A percentile compares a stretch with the other conserved stretches of the same genome.
Conservation (phyloP, 192 early-diverging fungal species). For the Dissophora ornata region DNA sequence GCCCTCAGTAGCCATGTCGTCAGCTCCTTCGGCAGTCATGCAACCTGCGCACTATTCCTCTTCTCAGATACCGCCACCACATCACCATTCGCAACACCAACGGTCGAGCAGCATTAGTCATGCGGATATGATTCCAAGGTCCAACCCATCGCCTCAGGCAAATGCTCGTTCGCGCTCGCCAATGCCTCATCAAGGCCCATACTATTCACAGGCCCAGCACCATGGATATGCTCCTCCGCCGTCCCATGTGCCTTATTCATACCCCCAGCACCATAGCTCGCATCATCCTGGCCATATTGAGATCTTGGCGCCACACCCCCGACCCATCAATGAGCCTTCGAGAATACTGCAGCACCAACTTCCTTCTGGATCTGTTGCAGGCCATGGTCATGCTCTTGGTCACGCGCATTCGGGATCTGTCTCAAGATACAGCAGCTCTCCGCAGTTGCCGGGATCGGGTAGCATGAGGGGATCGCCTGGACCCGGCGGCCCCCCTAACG, state of each 20-base stretch:
- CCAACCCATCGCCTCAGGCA: conserved; percentile 31
- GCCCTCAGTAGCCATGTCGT: conserved; percentile 11
- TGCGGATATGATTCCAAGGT: conserved; percentile 20
- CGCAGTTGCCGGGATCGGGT: conserved; percentile 36
- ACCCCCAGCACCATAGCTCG: conserved; percentile 20
- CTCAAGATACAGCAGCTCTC: conserved; percentile 42
- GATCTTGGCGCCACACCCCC: conserved; percentile 21
- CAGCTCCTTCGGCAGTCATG: conserved; percentile 15
- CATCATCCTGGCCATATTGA: conserved; percentile 27
- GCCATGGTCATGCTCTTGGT: conserved; percentile 13
- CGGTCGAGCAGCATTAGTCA: conserved; percentile 42
- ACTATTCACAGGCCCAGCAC: conserved; percentile 23
- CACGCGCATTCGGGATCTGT: conserved; percentile 30
- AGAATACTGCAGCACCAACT: conserved; percentile 18
- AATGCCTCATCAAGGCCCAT: conserved; percentile 35
- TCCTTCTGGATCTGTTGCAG: not conserved
- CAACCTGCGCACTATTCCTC: conserved; percentile 21
- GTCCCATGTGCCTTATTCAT: conserved; percentile 3
- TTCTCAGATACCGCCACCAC: not conserved
- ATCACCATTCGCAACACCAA: conserved; percentile 23
- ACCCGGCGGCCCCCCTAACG: conserved; percentile 5
- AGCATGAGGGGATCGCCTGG: conserved; percentile 27
- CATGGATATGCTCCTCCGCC: conserved; percentile 21
- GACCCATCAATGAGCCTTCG: conserved; percentile 8
- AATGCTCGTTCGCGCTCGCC: conserved; percentile 25